Evolutionary conservation across 768 basidiomycete genomes (phyloP).

Genomic region (Russula emetica): DNA sequence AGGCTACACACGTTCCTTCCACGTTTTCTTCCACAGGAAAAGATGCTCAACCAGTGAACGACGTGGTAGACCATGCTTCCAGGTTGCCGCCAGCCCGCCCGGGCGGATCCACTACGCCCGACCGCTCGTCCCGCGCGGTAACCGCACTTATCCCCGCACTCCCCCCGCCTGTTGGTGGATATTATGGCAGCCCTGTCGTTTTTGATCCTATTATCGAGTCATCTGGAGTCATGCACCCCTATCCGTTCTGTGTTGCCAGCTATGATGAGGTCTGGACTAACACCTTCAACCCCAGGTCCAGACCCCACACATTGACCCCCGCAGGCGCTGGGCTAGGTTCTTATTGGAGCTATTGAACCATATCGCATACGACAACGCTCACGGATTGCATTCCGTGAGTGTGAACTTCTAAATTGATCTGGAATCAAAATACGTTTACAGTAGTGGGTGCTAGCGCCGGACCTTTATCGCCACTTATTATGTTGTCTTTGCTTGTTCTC

Average conservation of each 20-base stretch:
- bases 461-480: background rate
- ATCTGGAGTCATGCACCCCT: too few relatives aligned
- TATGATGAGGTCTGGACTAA: too few relatives aligned
- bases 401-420: too few relatives aligned
- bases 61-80: background rate
- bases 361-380: too few relatives aligned
- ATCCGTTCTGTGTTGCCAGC: background rate
- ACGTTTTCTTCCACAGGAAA: too few relatives aligned
- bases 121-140: background rate
- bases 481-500: background rate
- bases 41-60: too few relatives aligned
- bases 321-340: background rate
- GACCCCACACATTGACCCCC: too few relatives aligned
- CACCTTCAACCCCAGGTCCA: too few relatives aligned
- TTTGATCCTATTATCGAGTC: background rate
- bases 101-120: background rate
- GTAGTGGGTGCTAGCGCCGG: too few relatives aligned
- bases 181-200: background rate
- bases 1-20: background rate
- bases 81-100: background rate
- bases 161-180: background rate
- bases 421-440: too few relatives aligned
- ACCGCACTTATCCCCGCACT: background rate
- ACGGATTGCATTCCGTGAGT: too few relatives aligned
- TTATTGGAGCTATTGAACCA: too few relatives aligned